Conservation (phyloP, 306 rosid genomes). For the Purshia tridentata region DNA sequence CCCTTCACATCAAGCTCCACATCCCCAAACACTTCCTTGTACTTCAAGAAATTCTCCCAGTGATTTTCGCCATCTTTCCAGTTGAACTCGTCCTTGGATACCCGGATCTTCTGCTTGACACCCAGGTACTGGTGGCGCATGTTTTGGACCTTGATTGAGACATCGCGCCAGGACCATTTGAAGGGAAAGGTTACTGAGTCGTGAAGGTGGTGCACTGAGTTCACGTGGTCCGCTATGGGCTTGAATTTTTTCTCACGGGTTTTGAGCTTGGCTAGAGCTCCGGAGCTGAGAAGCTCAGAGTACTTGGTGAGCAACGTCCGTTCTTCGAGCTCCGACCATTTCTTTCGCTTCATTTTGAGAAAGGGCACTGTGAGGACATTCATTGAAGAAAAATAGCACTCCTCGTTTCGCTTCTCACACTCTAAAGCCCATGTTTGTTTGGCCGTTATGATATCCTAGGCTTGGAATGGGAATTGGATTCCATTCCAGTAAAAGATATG, state of each 20-base stretch:
- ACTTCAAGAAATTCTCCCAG: constrained; percentile 86
- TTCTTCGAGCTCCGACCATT: constrained; percentile 93
- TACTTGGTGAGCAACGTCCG: constrained; percentile 70
- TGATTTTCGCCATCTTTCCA: constrained; percentile 91
- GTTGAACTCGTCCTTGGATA: constrained; percentile 60
- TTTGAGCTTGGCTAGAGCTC: constrained; percentile 68
- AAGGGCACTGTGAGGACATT: too few relatives aligned
- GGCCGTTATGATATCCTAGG: too few relatives aligned
- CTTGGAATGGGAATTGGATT: too few relatives aligned
- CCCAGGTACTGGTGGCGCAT: constrained; percentile 97
- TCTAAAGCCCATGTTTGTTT: too few relatives aligned
- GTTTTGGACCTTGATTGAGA: constrained; percentile 96
- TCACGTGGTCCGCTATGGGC: constrained; percentile 91
- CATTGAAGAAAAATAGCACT: too few relatives aligned
- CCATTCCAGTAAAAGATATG: too few relatives aligned
- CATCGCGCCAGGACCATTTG: constrained; percentile 97
- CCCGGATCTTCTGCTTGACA: constrained; percentile 86
- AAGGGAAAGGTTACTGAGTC: constrained; percentile 71
- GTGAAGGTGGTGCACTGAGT: constrained; percentile 59
- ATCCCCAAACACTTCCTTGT: constrained; percentile 86
- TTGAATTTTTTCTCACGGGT: constrained; percentile 96
- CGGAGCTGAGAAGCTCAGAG: constrained; percentile 64
- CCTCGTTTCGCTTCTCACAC: too few relatives aligned
- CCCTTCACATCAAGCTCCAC: constrained; percentile 56
- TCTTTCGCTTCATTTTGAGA: constrained; percentile 81